A percentile compares a stretch with the other conserved stretches of the same genome.
Evolutionary conservation across 2,329 filamentous ascomycete genomes (phyloP).

Genomic region (Xylaria sp.): DNA sequence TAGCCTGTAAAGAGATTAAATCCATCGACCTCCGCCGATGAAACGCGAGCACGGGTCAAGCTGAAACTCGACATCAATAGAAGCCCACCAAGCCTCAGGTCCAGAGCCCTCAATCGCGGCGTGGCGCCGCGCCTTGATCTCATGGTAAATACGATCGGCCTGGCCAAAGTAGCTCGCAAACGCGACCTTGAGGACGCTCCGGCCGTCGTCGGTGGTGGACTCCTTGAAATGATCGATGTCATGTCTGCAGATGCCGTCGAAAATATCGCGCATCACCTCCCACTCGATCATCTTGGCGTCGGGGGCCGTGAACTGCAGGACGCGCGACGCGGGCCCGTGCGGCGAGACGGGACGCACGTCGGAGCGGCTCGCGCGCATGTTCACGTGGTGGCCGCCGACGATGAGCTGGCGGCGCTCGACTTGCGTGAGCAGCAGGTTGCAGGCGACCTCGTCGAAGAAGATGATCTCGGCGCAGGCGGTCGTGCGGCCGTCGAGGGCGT

Average conservation of each 20-base stretch:
- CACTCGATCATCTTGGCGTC: neutral
- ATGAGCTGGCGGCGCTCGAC: neutral
- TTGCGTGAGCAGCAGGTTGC: neutral
- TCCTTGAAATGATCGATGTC: slow-evolving; percentile 5
- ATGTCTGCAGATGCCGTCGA: slow-evolving; percentile 4
- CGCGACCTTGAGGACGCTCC: slow-evolving; percentile 1
- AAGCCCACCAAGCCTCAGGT: neutral
- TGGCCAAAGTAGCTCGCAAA: slow-evolving; percentile 12
- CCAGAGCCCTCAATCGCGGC: neutral
- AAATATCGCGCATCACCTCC: neutral
- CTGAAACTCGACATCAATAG: neutral
- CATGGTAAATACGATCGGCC: slow-evolving; percentile 1
- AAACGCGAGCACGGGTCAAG: slow-evolving; percentile 6
- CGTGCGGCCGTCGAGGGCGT: neutral
- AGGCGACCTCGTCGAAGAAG: slow-evolving; percentile 8
- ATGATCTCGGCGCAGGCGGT: slow-evolving; percentile 10
- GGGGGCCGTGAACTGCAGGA: slow-evolving; percentile 7
- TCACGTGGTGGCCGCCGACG: neutral
- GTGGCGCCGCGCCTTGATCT: neutral
- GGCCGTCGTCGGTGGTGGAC: neutral
- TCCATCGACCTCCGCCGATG: too few relatives aligned
- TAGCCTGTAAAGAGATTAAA: too few relatives aligned
- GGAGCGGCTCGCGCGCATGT: slow-evolving; percentile 3
- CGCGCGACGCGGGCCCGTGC: neutral
- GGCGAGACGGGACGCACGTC: neutral